Evolutionary conservation across 768 basidiomycete species (phyloP).

Genomic region (Psilocybe tampanensis): DNA sequence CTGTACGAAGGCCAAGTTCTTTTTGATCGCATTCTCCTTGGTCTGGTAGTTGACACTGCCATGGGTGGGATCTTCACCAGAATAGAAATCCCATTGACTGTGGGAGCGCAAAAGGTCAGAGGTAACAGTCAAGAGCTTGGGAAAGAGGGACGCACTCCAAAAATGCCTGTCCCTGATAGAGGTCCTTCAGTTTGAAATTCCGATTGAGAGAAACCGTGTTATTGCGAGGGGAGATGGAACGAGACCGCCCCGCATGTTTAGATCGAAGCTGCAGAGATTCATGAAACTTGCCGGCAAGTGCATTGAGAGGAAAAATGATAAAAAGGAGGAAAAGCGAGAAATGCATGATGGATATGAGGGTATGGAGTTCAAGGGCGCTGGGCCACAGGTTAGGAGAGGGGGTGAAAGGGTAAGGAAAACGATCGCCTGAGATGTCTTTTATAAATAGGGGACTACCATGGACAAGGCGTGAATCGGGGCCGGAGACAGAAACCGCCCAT

Average conservation of each 20-base stretch:
- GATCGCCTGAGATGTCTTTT: slow-evolving; percentile 6
- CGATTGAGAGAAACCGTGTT: slow-evolving; percentile 16
- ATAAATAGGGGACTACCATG: slow-evolving; percentile 10
- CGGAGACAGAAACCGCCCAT: neutral
- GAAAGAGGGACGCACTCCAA: slow-evolving; percentile 47
- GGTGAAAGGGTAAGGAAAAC: slow-evolving; percentile 6
- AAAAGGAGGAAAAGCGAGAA: slow-evolving; percentile 17
- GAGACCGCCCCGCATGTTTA: slow-evolving; percentile 24
- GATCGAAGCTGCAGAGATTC: slow-evolving; percentile 15
- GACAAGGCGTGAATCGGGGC: slow-evolving; percentile 1
- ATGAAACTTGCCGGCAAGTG: slow-evolving; percentile 34
- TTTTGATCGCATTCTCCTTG: slow-evolving; percentile 45
- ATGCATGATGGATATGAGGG: slow-evolving; percentile 15
- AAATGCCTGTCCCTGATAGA: slow-evolving; percentile 55
- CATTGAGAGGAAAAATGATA: slow-evolving; percentile 20
- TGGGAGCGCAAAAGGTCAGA: neutral
- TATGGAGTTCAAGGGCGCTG: slow-evolving; percentile 4
- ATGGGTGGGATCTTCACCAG: slow-evolving; percentile 63
- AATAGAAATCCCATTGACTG: slow-evolving; percentile 73
- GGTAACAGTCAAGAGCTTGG: neutral
- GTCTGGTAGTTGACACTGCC: slow-evolving; percentile 67
- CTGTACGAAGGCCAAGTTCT: slow-evolving; percentile 65
- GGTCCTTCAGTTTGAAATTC: slow-evolving; percentile 33
- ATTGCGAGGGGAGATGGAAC: slow-evolving; percentile 20
- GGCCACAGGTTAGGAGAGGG: slow-evolving; percentile 12